Conservation (phyloP, 768 basidiomycete genomes). For the Mycena amicta region DNA sequence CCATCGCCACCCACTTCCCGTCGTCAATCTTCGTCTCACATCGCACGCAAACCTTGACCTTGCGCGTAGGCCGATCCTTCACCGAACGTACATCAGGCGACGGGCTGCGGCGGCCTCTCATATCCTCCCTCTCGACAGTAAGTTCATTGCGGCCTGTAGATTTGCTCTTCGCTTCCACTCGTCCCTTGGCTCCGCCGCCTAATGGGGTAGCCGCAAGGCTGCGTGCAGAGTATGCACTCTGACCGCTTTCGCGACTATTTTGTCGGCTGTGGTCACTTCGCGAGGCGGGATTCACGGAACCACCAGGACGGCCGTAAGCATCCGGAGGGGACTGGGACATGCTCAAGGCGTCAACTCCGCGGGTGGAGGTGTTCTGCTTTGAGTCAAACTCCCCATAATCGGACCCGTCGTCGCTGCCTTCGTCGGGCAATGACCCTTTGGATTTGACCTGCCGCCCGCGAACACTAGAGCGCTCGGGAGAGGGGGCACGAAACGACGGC, state of each 20-base stretch:
- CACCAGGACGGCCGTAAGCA: constrained; percentile 41
- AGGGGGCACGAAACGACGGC: neutral
- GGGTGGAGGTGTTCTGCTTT: no score
- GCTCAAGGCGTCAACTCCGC: no score
- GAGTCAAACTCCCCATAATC: constrained; percentile 26
- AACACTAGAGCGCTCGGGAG: no score
- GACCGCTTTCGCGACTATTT: constrained; percentile 24
- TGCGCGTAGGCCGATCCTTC: constrained; percentile 36
- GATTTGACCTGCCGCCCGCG: neutral
- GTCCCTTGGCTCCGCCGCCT: no score
- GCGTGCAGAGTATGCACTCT: constrained; percentile 35
- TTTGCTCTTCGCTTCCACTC: constrained; percentile 34
- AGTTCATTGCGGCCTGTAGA: constrained; percentile 31
- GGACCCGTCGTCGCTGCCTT: neutral
- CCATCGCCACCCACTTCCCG: constrained; percentile 81
- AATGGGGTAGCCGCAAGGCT: no score
- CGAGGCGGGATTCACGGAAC: constrained; percentile 30
- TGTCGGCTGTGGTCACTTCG: constrained; percentile 22
- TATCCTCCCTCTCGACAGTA: constrained; percentile 26
- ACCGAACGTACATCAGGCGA: constrained; percentile 1
- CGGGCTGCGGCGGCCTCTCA: neutral
- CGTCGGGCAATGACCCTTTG: no score
- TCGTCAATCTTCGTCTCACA: constrained; percentile 75
- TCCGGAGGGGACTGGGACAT: no score
- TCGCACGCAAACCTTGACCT: constrained; percentile 58